Conservation (phyloP, 1,139 yeast species). For the Blastobotrys buckinghamii region DNA sequence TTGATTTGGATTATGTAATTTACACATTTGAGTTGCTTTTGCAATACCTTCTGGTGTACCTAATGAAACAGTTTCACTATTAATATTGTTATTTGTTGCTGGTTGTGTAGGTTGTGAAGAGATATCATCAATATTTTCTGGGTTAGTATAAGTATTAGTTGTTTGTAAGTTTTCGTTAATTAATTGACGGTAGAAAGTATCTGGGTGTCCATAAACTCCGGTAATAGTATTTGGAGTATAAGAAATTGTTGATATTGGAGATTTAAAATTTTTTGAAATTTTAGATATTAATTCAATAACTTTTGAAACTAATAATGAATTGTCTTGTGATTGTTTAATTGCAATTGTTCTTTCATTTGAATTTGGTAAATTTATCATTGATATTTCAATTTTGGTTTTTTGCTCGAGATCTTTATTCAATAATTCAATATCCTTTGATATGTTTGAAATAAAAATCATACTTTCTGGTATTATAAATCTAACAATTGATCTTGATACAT, state of each 20-base stretch:
- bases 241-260: conserved; percentile 3
- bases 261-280: not conserved
- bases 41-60: conserved; percentile 17
- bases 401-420: not conserved
- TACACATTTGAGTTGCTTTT: conserved; percentile 22
- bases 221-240: conserved; percentile 22
- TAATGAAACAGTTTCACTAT: conserved; percentile 3
- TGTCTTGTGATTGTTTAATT: conserved; percentile 27
- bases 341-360: conserved; percentile 70
- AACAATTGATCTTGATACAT: conserved; percentile 2
- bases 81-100: not conserved
- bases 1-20: conserved; percentile 25
- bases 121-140: conserved; percentile 8
- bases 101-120: not conserved
- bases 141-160: conserved; percentile 20
- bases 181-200: conserved; percentile 24
- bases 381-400: conserved; percentile 44
- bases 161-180: conserved; percentile 21
- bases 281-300: not conserved
- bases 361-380: conserved; percentile 63
- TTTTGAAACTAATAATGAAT: not conserved
- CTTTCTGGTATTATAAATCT: conserved; percentile 10
- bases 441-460: conserved; percentile 1
- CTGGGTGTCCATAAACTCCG: conserved; percentile 28
- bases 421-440: not conserved